Evolutionary conservation across 352 stramenopile species (phyloP).

Genomic region (Achlya hypogyna): DNA sequence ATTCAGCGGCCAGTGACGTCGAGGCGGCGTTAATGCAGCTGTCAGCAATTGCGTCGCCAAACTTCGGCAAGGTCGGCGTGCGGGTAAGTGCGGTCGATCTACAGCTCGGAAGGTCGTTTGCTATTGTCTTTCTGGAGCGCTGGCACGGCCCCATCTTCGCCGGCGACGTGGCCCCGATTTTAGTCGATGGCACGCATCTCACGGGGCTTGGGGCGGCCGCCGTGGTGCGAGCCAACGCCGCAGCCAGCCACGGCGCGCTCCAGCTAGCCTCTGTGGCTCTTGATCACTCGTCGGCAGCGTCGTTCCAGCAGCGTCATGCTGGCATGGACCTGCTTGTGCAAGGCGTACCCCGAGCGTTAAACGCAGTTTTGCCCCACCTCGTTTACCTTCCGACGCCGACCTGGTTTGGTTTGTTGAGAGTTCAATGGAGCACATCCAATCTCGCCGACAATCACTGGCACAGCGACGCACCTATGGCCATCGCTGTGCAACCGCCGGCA

Average conservation of each 20-base stretch:
- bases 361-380: background rate
- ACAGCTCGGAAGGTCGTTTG: slow-evolving; percentile 11
- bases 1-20: background rate
- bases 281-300: background rate
- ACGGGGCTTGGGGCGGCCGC: slow-evolving; percentile 23
- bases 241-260: background rate
- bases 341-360: background rate
- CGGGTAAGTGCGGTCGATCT: slow-evolving; percentile 17
- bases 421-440: background rate
- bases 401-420: slow-evolving; percentile 6
- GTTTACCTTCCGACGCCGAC: background rate
- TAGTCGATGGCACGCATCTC: slow-evolving; percentile 15
- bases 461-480: background rate
- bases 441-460: background rate
- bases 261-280: background rate
- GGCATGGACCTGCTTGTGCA: background rate
- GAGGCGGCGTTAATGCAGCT: slow-evolving; percentile 12
- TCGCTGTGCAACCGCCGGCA: background rate
- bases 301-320: background rate
- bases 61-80: background rate
- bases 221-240: background rate
- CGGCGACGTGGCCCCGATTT: background rate
- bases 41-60: slow-evolving; percentile 2
- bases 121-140: slow-evolving; percentile 22
- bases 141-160: background rate